A percentile compares a stretch with the other conserved stretches of the same genome.
Conservation (phyloP, 2,329 filamentous ascomycete species). For the Calonectria multiphialidica region DNA sequence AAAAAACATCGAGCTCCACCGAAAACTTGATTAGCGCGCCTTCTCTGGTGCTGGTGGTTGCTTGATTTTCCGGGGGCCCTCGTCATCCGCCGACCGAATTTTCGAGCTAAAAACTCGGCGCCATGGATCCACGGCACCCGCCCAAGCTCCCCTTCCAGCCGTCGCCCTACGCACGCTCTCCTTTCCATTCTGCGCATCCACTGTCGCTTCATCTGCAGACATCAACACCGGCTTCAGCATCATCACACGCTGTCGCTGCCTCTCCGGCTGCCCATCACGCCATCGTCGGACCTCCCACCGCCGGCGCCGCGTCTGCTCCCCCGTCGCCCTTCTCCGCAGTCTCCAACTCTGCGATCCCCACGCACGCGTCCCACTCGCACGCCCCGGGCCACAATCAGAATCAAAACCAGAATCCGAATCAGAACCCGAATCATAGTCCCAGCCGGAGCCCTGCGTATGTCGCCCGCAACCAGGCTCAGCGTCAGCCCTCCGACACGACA, state of each 20-base stretch:
- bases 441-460: conserved; percentile 46
- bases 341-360: conserved; percentile 29
- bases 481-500: conserved; percentile 58
- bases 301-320: conserved; percentile 8
- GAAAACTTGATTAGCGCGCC: conserved; percentile 12
- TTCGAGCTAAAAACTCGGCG: conserved; percentile 51
- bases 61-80: conserved; percentile 43
- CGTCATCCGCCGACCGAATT: conserved; percentile 43
- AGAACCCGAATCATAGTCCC: conserved; percentile 38
- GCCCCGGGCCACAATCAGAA: conserved; percentile 38
- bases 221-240: conserved; percentile 30
- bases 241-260: conserved; percentile 27
- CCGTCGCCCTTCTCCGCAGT: conserved; percentile 24
- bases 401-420: conserved; percentile 31
- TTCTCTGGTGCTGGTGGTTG: conserved; percentile 28
- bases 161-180: conserved; percentile 47
- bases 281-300: conserved; percentile 28
- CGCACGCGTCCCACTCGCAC: conserved; percentile 36
- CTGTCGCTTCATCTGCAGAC: conserved; percentile 22
- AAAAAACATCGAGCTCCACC: conserved; percentile 12
- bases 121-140: conserved; percentile 48
- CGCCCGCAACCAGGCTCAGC: conserved; percentile 44
- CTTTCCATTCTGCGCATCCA: conserved; percentile 43
- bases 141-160: conserved; percentile 49
- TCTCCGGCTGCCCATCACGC: conserved; percentile 16